Evolutionary conservation across 2,329 filamentous ascomycete genomes (phyloP).

Genomic region (Cytospora paraplurivora): DNA sequence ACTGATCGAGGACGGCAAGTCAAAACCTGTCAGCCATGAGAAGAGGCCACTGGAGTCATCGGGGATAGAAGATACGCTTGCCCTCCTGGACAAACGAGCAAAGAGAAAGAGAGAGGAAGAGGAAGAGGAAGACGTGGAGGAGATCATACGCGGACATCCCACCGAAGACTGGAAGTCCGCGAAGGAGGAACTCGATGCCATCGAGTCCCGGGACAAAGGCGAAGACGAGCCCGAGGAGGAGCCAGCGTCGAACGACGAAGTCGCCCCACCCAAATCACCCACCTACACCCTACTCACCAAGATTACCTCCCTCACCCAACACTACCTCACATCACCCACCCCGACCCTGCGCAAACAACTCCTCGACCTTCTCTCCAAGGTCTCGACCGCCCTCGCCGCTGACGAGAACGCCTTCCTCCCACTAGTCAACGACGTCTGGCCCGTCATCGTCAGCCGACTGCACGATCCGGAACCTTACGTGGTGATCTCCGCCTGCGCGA

Average conservation of each 20-base stretch:
- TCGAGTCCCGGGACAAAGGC: conserved; percentile 32
- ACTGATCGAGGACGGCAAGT: conserved; percentile 46
- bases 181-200: conserved; percentile 36
- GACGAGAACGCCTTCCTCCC: conserved; percentile 87
- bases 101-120: conserved; percentile 44
- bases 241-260: conserved; percentile 37
- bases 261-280: conserved; percentile 65
- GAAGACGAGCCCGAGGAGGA: conserved; percentile 41
- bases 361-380: conserved; percentile 73
- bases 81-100: conserved; percentile 66
- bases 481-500: conserved; percentile 67
- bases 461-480: conserved; percentile 70
- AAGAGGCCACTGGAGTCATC: conserved; percentile 40
- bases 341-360: conserved; percentile 77
- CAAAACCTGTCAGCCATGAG: conserved; percentile 44
- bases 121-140: conserved; percentile 38
- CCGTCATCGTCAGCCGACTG: conserved; percentile 70
- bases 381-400: conserved; percentile 69
- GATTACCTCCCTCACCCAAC: conserved; percentile 81
- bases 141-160: conserved; percentile 40
- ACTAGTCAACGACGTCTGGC: conserved; percentile 88
- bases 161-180: conserved; percentile 40
- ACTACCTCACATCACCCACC: conserved; percentile 86
- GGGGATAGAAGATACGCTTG: conserved; percentile 50
- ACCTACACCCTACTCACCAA: conserved; percentile 80